Base-by-base conservation (phyloP, 2,329 filamentous ascomycete genomes). In the Meredithiella fracta region DNA sequence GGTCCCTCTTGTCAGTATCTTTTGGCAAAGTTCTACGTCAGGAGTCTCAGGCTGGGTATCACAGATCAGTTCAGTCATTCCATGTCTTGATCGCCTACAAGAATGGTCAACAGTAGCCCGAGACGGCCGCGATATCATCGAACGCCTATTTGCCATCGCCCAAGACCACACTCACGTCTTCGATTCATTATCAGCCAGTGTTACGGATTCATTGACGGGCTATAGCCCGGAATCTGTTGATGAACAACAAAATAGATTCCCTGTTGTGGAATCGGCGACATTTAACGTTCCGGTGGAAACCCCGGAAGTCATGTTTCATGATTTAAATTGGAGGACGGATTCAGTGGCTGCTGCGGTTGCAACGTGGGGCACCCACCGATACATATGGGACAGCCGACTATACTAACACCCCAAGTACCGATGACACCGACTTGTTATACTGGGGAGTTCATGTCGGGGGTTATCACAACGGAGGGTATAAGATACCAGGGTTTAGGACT, bases 1-100 rank as follows among this genome's bases (percentile, higher is more conserved):
- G 81, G 80, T 90, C 7, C 85, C 85, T 0, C 74, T 91, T 1
- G 77, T 91, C 9, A 83, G 79, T 22, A 72, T 90, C 11, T 87
- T 88, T 65, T 83, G 79, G 72, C 82, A 87, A 64, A 72, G 70
- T 67, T 69, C 72, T 58, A 73, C 68, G 63, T 70, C 72, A 8
- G 68, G 69, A 34, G 70, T 75, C 20, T 64, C 69, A 11, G 71
- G 74, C 60, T 80, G 77, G 73, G 73, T 75, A 61, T 71, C 72
- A 61, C 76, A 79, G 64, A 75, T 81, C 53, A 77, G 80, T 61
- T 73, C 73, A 1, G 72, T 79, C 34, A 72, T 82, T 5, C 73
- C 78, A 57, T 73, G 82, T 44, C 75, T 84, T 11, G 78, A 82
- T 40, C 74, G 74, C 3, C 79, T 85, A 73, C 73, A 80, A 59